A percentile compares a stretch with the other conserved stretches of the same genome.
Evolutionary conservation across 768 basidiomycete genomes (phyloP).

Genomic region (Phaeolepiota aurea): DNA sequence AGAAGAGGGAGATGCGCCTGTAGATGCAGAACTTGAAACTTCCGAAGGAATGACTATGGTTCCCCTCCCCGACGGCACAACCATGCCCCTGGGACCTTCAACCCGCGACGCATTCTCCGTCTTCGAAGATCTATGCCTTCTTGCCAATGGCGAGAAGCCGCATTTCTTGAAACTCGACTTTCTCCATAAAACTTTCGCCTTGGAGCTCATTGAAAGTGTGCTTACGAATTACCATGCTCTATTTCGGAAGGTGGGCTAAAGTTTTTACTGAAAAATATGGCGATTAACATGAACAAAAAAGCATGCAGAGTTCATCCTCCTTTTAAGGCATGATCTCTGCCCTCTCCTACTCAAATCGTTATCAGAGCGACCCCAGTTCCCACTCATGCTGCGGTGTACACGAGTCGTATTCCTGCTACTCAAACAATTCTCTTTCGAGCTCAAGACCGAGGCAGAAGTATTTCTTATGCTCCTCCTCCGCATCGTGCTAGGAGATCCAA

Average conservation of each 20-base stretch:
- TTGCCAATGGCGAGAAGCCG: constrained; percentile 77
- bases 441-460: constrained; percentile 78
- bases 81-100: constrained; percentile 58
- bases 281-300: constrained; percentile 18
- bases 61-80: constrained; percentile 60
- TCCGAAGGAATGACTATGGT: constrained; percentile 30
- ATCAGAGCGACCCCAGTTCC: constrained; percentile 77
- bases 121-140: constrained; percentile 87
- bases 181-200: constrained; percentile 86
- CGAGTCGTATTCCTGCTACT: constrained; percentile 91
- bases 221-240: constrained; percentile 86
- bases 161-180: constrained; percentile 74
- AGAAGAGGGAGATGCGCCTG: constrained; percentile 8
- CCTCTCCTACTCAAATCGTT: constrained; percentile 83
- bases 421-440: constrained; percentile 80
- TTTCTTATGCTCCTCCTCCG: constrained; percentile 71
- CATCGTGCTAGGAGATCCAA: constrained; percentile 48
- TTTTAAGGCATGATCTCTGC: constrained; percentile 86
- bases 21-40: constrained; percentile 20
- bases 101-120: constrained; percentile 81
- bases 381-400: constrained; percentile 82
- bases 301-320: constrained; percentile 77
- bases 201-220: constrained; percentile 97
- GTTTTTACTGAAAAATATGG: background rate
- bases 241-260: constrained; percentile 59